Conservation (phyloP, 805 yeast genomes). For the Blastobotrys americana region DNA sequence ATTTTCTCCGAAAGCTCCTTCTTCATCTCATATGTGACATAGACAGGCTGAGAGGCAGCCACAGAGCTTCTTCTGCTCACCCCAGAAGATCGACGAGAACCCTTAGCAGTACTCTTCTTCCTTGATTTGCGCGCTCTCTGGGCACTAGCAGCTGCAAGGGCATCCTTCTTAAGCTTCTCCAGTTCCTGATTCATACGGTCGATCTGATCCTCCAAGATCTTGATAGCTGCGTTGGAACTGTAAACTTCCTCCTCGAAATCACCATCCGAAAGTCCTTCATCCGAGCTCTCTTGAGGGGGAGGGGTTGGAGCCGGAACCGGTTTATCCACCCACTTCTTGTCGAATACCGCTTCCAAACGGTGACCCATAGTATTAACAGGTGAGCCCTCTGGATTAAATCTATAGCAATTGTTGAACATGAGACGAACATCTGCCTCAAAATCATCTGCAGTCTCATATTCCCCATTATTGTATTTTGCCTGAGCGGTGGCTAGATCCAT, state of each 20-base stretch:
- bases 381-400: conserved; percentile 93
- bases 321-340: conserved; percentile 80
- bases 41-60: conserved; percentile 23
- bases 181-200: conserved; percentile 79
- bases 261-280: conserved; percentile 37
- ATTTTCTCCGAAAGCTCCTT: conserved; percentile 85
- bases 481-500: conserved; percentile 90
- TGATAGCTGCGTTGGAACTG: conserved; percentile 82
- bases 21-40: conserved; percentile 92
- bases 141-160: conserved; percentile 7
- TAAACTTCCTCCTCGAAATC: conserved; percentile 41
- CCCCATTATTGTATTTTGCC: conserved; percentile 73
- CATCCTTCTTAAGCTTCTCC: conserved; percentile 64
- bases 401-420: conserved; percentile 82
- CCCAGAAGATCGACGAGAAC: conserved; percentile 10
- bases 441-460: conserved; percentile 81
- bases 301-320: conserved; percentile 65
- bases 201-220: conserved; percentile 79
- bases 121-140: conserved; percentile 21
- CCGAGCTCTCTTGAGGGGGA: conserved; percentile 34
- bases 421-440: conserved; percentile 77
- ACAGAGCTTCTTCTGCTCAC: conserved; percentile 12
- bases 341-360: conserved; percentile 76
- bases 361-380: conserved; percentile 96
- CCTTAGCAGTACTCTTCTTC: conserved; percentile 53